Base-by-base conservation (phyloP, 129 eudicot species). In the Escallonia rubra region DNA sequence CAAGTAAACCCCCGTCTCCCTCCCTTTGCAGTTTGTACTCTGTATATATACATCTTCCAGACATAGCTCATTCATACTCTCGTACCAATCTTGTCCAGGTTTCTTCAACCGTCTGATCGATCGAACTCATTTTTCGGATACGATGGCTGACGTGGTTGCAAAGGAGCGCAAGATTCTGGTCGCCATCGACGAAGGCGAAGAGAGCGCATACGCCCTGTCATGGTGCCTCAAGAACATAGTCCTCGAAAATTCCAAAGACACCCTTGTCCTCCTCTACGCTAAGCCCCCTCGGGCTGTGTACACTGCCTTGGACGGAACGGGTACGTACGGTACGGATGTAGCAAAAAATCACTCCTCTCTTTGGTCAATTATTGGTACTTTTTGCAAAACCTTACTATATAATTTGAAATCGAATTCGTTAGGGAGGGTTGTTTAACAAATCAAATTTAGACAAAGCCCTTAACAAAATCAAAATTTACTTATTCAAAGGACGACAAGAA, bases 161-260 rank as follows among this genome's bases (percentile, higher is more conserved):
- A 74, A 64, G 50, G 74, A 71, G 65, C 79, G 93, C 6, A 85
- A 81, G 83, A 85, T 91, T 16, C 73, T 91, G 50, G 96, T 91
- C 16, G 96, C 88, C 0, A 80, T 91, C 2, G 97, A 91, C 39
- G 85, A 83, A 75, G 78, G 90, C 6, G 93, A 87, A 6, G 93
- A 91, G 82, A 87, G 97, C 79, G 46, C 54, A 9, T 85, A 91
- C 59, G 97, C 97, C 0, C 82, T 91, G 2, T 76, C 88, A 4
- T 91, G 97, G 97, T 87, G 93, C 45, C 79, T 87, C 3, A 66
- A 79, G 39, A 87, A 90, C 61, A 9, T 90, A 2, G 43, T 80
- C n/a, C 34, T 23, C 34, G 60, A 59, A 47, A 58, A 74, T 65
- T 72, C 79, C 14, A 72, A 75, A 14, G 90, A 87, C 59, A 83